phyloP scores from a whole-genome alignment of 2,329 filamentous ascomycete genomes.

The Talaromyces funiculosus region DNA sequence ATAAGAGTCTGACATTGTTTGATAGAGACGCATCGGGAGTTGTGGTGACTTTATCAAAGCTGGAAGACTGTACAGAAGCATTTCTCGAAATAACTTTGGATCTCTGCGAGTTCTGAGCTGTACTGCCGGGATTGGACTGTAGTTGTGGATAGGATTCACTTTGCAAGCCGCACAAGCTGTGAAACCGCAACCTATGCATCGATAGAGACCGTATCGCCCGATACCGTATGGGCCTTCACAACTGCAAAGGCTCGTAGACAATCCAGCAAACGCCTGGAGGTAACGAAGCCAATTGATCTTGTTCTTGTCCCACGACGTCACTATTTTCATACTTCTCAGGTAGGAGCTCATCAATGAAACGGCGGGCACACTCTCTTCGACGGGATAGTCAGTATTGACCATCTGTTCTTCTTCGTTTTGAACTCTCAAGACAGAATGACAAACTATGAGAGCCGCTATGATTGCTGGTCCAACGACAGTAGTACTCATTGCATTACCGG shows the following conservation, averaged over 20 bases:
- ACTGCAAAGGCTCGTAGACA: constrained; percentile 46
- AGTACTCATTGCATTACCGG: constrained; percentile 74
- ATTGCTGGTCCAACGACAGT: constrained; percentile 64
- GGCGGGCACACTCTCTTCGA: not conserved
- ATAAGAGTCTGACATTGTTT: not conserved
- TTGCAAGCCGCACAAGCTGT: constrained; percentile 51
- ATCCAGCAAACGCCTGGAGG: constrained; percentile 21
- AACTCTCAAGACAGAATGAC: not conserved
- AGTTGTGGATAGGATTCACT: constrained; percentile 50
- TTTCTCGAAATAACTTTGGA: constrained; percentile 42
- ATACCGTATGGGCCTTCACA: constrained; percentile 50
- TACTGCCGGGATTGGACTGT: constrained; percentile 22
- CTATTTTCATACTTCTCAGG: constrained; percentile 14
- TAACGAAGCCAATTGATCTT: constrained; percentile 13
- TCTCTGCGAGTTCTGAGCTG: constrained; percentile 25
- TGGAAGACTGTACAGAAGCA: constrained; percentile 40
- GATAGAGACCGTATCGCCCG: constrained; percentile 36
- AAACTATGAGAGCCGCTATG: constrained; percentile 51
- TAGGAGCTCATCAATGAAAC: constrained; percentile 8
- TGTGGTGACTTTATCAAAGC: constrained; percentile 21
- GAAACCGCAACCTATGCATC: constrained; percentile 50
- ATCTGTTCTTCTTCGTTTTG: not conserved
- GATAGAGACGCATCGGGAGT: not conserved
- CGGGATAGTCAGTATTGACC: constrained; percentile 12
- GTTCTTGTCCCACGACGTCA: constrained; percentile 12